phyloP scores from a whole-genome alignment of 148 eudicot genomes.

The Cornus florida region DNA sequence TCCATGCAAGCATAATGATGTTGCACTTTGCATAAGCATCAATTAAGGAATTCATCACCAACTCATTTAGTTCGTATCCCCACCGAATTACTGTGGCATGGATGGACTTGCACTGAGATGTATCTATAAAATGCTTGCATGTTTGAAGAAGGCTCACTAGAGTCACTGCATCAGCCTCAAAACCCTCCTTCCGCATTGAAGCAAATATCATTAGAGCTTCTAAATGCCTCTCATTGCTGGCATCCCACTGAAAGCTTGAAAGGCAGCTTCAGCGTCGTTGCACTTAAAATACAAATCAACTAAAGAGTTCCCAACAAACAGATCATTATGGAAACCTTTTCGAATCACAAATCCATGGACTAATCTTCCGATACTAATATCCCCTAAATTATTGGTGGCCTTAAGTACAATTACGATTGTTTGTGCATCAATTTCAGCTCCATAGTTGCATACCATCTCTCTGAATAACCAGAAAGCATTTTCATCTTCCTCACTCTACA shows the following conservation, averaged over 20 bases:
- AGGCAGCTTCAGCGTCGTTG: conserved; percentile 50
- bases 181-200: conserved; percentile 48
- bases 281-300: conserved; percentile 29
- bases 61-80: conserved; percentile 49
- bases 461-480: conserved; percentile 51
- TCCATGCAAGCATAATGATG: conserved; percentile 48
- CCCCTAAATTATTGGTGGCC: conserved; percentile 52
- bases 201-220: conserved; percentile 39
- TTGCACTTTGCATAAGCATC: conserved; percentile 77
- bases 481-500: conserved; percentile 36
- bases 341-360: conserved; percentile 52
- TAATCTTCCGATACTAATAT: conserved; percentile 33
- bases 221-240: conserved; percentile 28
- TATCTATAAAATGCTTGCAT: conserved; percentile 50
- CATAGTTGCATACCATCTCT: conserved; percentile 34
- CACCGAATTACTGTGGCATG: conserved; percentile 46
- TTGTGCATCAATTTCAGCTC: conserved; percentile 64
- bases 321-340: conserved; percentile 57
- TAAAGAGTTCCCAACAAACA: conserved; percentile 57
- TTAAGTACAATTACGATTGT: conserved; percentile 43
- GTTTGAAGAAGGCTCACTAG: conserved; percentile 56
- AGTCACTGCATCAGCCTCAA: conserved; percentile 72
- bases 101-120: conserved; percentile 53
- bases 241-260: conserved; percentile 49
- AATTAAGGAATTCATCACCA: conserved; percentile 62